Conservation (phyloP, 768 basidiomycete species). For the Auricularia sp. region DNA sequence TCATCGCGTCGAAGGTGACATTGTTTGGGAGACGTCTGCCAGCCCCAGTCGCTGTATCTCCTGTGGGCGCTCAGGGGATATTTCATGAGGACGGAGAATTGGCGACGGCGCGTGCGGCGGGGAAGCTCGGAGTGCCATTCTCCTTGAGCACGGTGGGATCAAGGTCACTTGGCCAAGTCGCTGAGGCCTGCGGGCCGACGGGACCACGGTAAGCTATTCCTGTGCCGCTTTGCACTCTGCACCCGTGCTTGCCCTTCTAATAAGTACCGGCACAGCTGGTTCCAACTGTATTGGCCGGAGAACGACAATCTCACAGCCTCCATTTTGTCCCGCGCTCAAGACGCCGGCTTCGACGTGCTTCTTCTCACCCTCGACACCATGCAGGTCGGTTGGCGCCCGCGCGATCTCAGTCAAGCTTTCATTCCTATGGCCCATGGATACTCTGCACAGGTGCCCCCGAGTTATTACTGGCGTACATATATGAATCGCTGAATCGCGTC, state of each 20-base stretch:
- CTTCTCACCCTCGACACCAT: slow-evolving; percentile 76
- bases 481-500: not conserved
- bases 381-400: slow-evolving; percentile 64
- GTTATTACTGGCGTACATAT: not conserved
- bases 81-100: slow-evolving; percentile 63
- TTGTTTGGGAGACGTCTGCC: not conserved
- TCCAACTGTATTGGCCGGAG: slow-evolving; percentile 63
- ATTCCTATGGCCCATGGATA: slow-evolving; percentile 54
- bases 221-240: not conserved
- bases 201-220: slow-evolving; percentile 5
- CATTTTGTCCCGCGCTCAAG: slow-evolving; percentile 54
- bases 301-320: slow-evolving; percentile 52
- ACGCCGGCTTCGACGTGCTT: slow-evolving; percentile 44
- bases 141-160: slow-evolving; percentile 68
- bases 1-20: not conserved
- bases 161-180: slow-evolving; percentile 67
- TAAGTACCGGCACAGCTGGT: slow-evolving; percentile 51
- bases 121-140: slow-evolving; percentile 51
- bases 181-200: slow-evolving; percentile 44
- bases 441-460: slow-evolving; percentile 49
- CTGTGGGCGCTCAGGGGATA: slow-evolving; percentile 48
- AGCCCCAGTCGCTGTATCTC: not conserved
- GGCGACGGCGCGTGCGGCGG: slow-evolving; percentile 56
- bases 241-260: slow-evolving; percentile 8
- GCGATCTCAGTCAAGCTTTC: slow-evolving; percentile 55